phyloP scores from a whole-genome alignment of 2,329 filamentous ascomycete genomes.

The Septoria linicola region DNA sequence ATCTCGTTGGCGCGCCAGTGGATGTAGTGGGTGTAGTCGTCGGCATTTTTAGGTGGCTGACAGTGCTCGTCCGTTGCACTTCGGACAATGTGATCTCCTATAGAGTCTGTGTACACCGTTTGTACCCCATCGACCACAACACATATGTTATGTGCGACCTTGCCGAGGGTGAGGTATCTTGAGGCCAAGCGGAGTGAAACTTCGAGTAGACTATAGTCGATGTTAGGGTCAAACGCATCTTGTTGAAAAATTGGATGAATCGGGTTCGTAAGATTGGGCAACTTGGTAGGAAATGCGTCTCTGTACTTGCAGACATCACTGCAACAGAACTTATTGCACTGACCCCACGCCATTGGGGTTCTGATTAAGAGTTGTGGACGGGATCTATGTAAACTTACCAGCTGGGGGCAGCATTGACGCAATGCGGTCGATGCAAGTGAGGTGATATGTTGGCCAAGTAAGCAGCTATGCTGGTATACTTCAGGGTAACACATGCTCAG shows the following conservation, averaged over 20 bases:
- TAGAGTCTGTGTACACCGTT: neutral
- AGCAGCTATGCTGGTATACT: too few species aligned
- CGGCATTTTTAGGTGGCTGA: neutral
- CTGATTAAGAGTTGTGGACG: conserved; percentile 34
- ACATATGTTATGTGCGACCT: neutral
- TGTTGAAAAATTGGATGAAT: neutral
- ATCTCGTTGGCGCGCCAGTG: conserved; percentile 9
- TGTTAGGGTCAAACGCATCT: neutral
- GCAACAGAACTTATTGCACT: neutral
- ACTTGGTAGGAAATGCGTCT: neutral
- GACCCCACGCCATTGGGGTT: conserved; percentile 34
- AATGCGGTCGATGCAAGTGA: conserved; percentile 24
- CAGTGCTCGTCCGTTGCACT: neutral
- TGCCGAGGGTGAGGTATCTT: conserved; percentile 1
- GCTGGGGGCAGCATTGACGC: conserved; percentile 34
- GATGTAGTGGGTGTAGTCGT: neutral
- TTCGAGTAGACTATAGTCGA: conserved; percentile 2
- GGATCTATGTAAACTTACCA: too few species aligned
- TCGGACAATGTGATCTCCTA: neutral
- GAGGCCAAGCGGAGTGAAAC: conserved; percentile 4
- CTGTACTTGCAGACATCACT: neutral
- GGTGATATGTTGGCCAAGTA: neutral
- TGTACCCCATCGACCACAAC: conserved; percentile 1
- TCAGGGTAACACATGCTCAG: too few species aligned
- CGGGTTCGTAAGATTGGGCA: neutral